A percentile compares a stretch with the other conserved stretches of the same genome.
phyloP scores from a whole-genome alignment of 2,329 filamentous ascomycete species.

The Trichoderma sp. region DNA sequence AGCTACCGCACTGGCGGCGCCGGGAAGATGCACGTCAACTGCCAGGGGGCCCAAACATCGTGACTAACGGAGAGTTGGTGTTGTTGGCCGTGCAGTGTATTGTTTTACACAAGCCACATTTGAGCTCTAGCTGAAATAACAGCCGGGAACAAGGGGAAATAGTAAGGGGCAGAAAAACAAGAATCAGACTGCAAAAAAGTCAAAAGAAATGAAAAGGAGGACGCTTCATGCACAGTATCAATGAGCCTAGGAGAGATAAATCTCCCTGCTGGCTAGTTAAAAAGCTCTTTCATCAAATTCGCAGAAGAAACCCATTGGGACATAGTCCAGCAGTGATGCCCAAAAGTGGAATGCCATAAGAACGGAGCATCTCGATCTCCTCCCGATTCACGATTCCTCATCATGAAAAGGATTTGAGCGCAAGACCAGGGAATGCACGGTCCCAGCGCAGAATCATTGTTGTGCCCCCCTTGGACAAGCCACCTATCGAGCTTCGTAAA shows the following conservation, averaged over 20 bases:
- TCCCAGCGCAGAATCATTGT: background rate
- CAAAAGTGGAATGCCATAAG: background rate
- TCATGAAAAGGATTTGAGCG: background rate
- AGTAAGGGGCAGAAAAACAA: background rate
- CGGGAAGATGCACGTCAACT: conserved; percentile 8
- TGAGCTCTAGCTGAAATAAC: background rate
- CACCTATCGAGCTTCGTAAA: background rate
- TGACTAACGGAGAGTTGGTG: background rate
- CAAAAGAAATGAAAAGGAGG: background rate
- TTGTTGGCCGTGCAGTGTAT: background rate
- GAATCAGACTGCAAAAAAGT: background rate
- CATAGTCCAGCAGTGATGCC: background rate
- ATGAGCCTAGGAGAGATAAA: background rate
- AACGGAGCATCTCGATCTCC: background rate
- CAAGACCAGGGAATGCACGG: background rate
- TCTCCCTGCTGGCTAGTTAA: background rate
- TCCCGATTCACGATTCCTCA: background rate
- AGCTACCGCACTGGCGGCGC: conserved; percentile 2
- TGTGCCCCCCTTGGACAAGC: background rate
- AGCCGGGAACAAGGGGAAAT: background rate
- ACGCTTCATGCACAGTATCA: background rate
- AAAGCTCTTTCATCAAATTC: background rate
- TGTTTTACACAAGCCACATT: background rate
- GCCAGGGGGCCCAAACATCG: background rate
- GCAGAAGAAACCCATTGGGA: background rate